phyloP scores from a whole-genome alignment of 106 monocot genomes.

The Dendrobium catenatum region DNA sequence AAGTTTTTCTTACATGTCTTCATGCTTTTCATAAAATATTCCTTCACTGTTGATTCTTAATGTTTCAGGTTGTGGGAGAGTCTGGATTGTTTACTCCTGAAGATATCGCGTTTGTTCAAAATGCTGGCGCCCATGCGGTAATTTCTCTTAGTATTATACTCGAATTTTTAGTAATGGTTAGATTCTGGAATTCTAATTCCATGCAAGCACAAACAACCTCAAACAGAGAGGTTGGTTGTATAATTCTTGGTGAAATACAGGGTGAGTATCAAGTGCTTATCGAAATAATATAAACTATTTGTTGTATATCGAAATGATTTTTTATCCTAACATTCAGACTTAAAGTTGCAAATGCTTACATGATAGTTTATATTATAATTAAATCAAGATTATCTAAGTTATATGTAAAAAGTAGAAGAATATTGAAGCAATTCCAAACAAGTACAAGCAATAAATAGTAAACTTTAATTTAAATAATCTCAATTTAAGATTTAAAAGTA shows the following conservation, averaged over 20 bases:
- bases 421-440: background rate
- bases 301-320: background rate
- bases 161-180: background rate
- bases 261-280: background rate
- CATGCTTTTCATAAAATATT: background rate
- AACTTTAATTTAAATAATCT: background rate
- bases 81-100: constrained; percentile 29
- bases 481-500: background rate
- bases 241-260: background rate
- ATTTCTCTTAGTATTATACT: constrained; percentile 2
- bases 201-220: background rate
- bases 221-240: background rate
- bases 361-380: background rate
- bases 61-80: constrained; percentile 20
- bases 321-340: background rate
- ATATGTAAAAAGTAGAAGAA: background rate
- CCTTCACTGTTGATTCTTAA: background rate
- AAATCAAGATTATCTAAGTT: background rate
- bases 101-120: constrained; percentile 22
- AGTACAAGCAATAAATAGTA: background rate
- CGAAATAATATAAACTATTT: background rate
- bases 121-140: constrained; percentile 24
- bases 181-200: background rate
- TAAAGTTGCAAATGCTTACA: background rate
- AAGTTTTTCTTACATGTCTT: background rate